Conservation (phyloP, 2,329 filamentous ascomycete genomes). For the Chlorencoelia australis region DNA sequence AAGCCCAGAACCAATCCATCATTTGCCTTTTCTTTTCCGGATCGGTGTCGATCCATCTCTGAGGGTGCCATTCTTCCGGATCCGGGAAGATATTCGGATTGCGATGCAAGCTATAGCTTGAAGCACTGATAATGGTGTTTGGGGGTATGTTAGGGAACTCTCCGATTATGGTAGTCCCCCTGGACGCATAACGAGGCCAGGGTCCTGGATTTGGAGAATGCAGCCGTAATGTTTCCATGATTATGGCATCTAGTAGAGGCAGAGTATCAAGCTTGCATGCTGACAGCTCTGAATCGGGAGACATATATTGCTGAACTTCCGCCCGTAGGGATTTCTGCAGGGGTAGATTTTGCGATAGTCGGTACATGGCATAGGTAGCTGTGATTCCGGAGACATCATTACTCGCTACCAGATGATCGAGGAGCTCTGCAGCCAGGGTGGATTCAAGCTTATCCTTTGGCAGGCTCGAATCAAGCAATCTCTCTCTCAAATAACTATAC, state of each 20-base stretch:
- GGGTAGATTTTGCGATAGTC: constrained; percentile 36
- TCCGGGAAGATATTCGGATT: constrained; percentile 33
- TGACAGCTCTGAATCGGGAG: neutral
- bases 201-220: constrained; percentile 43
- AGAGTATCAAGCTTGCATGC: constrained; percentile 34
- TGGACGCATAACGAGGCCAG: constrained; percentile 32
- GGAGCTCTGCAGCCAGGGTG: constrained; percentile 53
- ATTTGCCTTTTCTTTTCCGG: constrained; percentile 29
- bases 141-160: constrained; percentile 19
- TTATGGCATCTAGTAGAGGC: constrained; percentile 40
- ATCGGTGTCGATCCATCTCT: constrained; percentile 36
- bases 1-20: constrained; percentile 51
- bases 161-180: constrained; percentile 14
- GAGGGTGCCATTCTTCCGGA: constrained; percentile 34
- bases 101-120: neutral
- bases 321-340: constrained; percentile 18
- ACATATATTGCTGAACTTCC: constrained; percentile 17
- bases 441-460: constrained; percentile 2
- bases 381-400: constrained; percentile 66
- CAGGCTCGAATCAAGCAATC: neutral
- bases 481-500: neutral
- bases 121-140: constrained; percentile 10
- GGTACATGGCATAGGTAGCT: constrained; percentile 49
- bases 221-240: constrained; percentile 46
- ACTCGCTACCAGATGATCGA: constrained; percentile 66